phyloP scores from a whole-genome alignment of 2,329 filamentous ascomycete genomes.

The Talaromyces sp. region DNA sequence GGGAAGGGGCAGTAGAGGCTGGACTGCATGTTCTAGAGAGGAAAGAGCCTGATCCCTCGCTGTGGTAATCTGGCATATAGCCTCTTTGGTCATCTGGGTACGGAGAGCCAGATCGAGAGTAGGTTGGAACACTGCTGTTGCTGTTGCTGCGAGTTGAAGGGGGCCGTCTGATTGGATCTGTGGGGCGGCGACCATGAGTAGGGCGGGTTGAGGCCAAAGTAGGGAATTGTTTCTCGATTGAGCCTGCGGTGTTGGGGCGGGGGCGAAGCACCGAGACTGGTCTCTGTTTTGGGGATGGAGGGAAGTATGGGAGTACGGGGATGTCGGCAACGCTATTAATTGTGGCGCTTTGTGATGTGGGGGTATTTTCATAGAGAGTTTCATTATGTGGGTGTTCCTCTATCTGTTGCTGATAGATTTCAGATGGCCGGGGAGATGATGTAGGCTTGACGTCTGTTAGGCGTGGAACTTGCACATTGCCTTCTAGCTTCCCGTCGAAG shows the following conservation, averaged over 20 bases:
- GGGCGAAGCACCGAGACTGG: conserved; percentile 27
- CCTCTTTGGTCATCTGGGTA: conserved; percentile 15
- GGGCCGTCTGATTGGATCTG: conserved; percentile 23
- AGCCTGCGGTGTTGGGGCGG: conserved; percentile 25
- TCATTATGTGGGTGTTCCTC: too few species aligned
- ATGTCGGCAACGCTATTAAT: conserved; percentile 30
- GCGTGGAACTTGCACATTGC: conserved; percentile 10
- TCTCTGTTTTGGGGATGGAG: conserved; percentile 18
- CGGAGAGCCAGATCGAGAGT: conserved; percentile 18
- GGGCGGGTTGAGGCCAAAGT: conserved; percentile 7
- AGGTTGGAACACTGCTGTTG: conserved; percentile 23
- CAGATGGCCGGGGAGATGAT: conserved; percentile 3
- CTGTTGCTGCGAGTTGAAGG: conserved; percentile 29
- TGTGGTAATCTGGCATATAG: conserved; percentile 21
- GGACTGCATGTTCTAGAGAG: conserved; percentile 25
- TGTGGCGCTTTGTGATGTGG: conserved; percentile 16
- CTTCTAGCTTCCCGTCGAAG: conserved; percentile 17
- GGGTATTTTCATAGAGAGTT: neutral
- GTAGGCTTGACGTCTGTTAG: conserved; percentile 12
- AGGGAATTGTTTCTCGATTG: conserved; percentile 20
- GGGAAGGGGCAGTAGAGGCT: conserved; percentile 22
- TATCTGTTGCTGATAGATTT: neutral
- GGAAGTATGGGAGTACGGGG: conserved; percentile 22
- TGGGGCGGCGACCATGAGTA: conserved; percentile 18
- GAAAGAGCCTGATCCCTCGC: conserved; percentile 18